Evolutionary conservation across 2,329 filamentous ascomycete genomes (phyloP), one percentile per base, ranked within the genome.

Genomic region (Coniochaeta sp.): DNA sequence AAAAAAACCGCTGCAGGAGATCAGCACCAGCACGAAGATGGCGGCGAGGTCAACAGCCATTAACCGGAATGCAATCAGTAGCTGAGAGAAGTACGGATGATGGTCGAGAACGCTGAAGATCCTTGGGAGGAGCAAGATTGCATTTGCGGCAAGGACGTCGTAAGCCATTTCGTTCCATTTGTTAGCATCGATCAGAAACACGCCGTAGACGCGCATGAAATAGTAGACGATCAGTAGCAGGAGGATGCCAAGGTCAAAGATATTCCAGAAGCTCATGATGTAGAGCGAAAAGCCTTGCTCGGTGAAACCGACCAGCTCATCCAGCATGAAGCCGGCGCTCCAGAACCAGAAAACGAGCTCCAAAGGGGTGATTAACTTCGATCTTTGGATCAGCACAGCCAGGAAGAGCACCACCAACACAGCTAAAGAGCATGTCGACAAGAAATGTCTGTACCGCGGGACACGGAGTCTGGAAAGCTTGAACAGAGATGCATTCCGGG

Each of bases 191-290:
- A 91, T 86, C 66, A 96, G 80, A 62, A 96, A 86, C 58, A 96
- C 89, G 22, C 92, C 91, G 68, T 96, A 96, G 16, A 95, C 81
- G 60, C 93, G 87, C 77, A 97, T 86, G 68, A 89, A 90, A 72
- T 96, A 96, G 77, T 97, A 97, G 59, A 90, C 83, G 67, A 96
- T 86, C 66, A 97, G 85, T 62, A 97, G 79, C 26, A 96, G 76
- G 58, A 97, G 77, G 58, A 97, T 97, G 9, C 93, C 93, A 40
- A 97, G 79, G 70, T 97, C 93, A 72, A 97, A 96, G 40, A 93
- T 86, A 72, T 97, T 97, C 93, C 93, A 97, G 72, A 97, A 95
- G 72, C 91, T 96, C 87, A 97, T 93, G 69, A 97, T 91, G 75
- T 97, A 98, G 32, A 98, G 83, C 40, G 92, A 93, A 72, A 97